Evolutionary conservation across 768 basidiomycete genomes (phyloP).

Genomic region (Cystofilobasidium bisporidii): DNA sequence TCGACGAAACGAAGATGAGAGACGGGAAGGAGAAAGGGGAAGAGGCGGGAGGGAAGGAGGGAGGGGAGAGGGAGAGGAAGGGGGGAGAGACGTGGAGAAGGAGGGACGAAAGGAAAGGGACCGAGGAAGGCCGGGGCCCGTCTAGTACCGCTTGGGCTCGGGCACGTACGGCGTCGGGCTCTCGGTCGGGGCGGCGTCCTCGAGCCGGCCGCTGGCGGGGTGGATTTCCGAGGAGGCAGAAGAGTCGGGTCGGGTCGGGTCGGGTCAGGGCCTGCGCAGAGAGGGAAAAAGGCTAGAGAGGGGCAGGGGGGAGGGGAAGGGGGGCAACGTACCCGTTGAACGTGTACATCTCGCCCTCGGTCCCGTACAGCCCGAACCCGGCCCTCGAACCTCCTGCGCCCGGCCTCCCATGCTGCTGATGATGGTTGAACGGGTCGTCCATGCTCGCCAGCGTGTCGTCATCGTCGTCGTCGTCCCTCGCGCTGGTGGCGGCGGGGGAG

Average conservation of each 20-base stretch:
- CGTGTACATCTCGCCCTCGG: slow-evolving; percentile 21
- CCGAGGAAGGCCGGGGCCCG: background rate
- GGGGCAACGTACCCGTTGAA: slow-evolving; percentile 22
- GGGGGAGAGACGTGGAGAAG: too few relatives aligned
- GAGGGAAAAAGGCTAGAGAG: too few relatives aligned
- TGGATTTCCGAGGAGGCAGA: background rate
- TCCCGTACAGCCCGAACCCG: slow-evolving; percentile 6
- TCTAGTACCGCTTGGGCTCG: background rate
- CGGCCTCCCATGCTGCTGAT: background rate
- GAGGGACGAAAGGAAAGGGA: too few relatives aligned
- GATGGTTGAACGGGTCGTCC: background rate
- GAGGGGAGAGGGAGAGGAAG: too few relatives aligned
- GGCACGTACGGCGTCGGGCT: slow-evolving; percentile 17
- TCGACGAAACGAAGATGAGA: too few relatives aligned
- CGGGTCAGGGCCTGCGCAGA: too few relatives aligned
- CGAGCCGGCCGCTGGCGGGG: slow-evolving; percentile 1
- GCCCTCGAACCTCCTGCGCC: background rate
- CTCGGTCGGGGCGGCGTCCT: slow-evolving; percentile 14
- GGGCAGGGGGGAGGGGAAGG: background rate
- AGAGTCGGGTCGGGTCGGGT: too few relatives aligned
- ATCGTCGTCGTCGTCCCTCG: background rate
- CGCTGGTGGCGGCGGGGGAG: background rate
- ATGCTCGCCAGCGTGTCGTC: slow-evolving; percentile 2
- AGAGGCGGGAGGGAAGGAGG: too few relatives aligned
- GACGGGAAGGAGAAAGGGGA: too few relatives aligned